phyloP scores from a whole-genome alignment of 2,329 filamentous ascomycete species.

The Arthrobotrys megalospora region DNA sequence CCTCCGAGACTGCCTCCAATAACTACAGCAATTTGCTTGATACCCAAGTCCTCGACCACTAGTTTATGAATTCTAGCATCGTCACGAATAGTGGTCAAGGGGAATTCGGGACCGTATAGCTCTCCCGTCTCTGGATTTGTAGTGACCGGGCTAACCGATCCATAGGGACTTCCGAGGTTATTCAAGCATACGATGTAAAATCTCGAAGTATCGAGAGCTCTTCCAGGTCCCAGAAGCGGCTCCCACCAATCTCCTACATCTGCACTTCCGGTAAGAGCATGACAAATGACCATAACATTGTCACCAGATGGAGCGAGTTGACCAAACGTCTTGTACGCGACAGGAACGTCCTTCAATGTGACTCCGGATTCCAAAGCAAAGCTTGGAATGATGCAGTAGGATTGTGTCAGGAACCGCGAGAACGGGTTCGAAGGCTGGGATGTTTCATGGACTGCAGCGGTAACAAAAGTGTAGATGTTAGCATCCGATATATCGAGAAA shows the following conservation, averaged over 20 bases:
- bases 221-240: slow-evolving; percentile 81
- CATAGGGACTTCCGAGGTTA: slow-evolving; percentile 86
- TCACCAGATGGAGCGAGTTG: slow-evolving; percentile 74
- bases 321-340: slow-evolving; percentile 78
- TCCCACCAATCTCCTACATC: slow-evolving; percentile 93
- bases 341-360: slow-evolving; percentile 80
- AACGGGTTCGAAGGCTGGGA: slow-evolving; percentile 93
- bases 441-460: slow-evolving; percentile 46
- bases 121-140: slow-evolving; percentile 81
- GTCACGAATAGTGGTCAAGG: slow-evolving; percentile 92
- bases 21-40: slow-evolving; percentile 82
- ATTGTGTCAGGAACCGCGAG: slow-evolving; percentile 85
- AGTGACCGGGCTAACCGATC: slow-evolving; percentile 89
- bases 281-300: slow-evolving; percentile 83
- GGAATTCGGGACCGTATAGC: slow-evolving; percentile 94
- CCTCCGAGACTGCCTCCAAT: slow-evolving; percentile 89
- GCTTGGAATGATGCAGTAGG: slow-evolving; percentile 85
- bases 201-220: slow-evolving; percentile 83
- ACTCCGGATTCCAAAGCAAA: slow-evolving; percentile 95
- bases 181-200: slow-evolving; percentile 92
- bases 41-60: slow-evolving; percentile 83
- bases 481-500: not conserved
- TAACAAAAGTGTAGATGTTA: slow-evolving; percentile 27
- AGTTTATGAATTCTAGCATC: slow-evolving; percentile 90
- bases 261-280: slow-evolving; percentile 86